A percentile compares a stretch with the other conserved stretches of the same genome.
These are phyloP conservation scores for Fusarium mundagurra DNA, from an alignment of 2,329 filamentous ascomycete species.

Conservation along the genomic window DNA sequence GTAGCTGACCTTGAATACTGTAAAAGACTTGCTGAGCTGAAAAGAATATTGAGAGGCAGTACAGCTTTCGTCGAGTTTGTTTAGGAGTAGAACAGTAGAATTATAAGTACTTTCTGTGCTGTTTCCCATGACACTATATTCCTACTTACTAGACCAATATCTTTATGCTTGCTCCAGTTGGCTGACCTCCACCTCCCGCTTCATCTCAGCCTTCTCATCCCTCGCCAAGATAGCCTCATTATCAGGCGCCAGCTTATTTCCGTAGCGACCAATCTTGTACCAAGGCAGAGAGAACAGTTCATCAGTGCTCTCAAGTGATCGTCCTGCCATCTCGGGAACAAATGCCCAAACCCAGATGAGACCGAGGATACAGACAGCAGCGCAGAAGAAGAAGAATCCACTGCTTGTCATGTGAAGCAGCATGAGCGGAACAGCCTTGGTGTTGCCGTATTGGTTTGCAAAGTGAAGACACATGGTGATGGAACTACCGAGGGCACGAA, in stretches of 20 bases:
- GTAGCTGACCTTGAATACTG: background rate
- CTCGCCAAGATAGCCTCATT: constrained; percentile 10
- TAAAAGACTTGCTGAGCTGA: background rate
- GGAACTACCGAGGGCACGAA: constrained; percentile 13
- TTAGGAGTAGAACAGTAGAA: background rate
- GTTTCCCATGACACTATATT: too few species aligned
- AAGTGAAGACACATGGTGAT: constrained; percentile 18
- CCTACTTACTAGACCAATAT: background rate
- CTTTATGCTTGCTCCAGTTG: background rate
- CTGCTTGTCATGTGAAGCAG: constrained; percentile 1
- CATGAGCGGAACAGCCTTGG: constrained; percentile 13
- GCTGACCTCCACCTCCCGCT: background rate
- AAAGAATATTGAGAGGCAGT: background rate
- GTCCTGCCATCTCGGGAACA: constrained; percentile 71
- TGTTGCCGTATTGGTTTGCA: constrained; percentile 18
- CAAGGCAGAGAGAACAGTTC: constrained; percentile 71
- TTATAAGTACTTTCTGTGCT: background rate
- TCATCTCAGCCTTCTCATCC: constrained; percentile 15
- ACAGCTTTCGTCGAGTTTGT: background rate
- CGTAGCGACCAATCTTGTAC: constrained; percentile 69
- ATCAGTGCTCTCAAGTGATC: constrained; percentile 69
- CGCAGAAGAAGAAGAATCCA: constrained; percentile 17
- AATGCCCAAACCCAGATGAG: constrained; percentile 72
- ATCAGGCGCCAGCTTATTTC: constrained; percentile 32
- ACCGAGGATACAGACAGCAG: constrained; percentile 49